phyloP scores from a whole-genome alignment of 768 basidiomycete species.

The Clathrus columnatus region DNA sequence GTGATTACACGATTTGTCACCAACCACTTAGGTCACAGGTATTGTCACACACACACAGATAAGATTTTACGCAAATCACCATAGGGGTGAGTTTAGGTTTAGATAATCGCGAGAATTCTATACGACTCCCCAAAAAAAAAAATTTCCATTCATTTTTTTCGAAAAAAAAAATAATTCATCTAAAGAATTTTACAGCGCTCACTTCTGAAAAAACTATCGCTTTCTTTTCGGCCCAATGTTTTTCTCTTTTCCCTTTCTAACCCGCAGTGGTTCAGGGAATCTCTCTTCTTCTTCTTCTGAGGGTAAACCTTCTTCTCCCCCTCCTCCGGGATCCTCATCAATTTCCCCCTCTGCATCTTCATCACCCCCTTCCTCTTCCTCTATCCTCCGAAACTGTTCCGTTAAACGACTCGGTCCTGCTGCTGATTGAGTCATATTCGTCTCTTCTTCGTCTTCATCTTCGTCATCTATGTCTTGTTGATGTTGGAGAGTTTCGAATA shows the following conservation, averaged over 20 bases:
- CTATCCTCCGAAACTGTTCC: conserved; percentile 14
- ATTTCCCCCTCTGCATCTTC: conserved; percentile 31
- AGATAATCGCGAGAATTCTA: neutral
- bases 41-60: no score
- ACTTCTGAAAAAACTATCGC: conserved; percentile 34
- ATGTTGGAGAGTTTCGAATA: neutral
- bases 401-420: neutral
- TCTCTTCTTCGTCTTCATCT: conserved; percentile 24
- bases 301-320: conserved; percentile 37
- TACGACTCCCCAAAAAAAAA: neutral
- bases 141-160: no score
- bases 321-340: conserved; percentile 21
- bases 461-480: conserved; percentile 35
- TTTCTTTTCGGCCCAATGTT: conserved; percentile 55
- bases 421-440: neutral
- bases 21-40: neutral
- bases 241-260: conserved; percentile 52
- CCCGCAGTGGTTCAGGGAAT: conserved; percentile 64
- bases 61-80: no score
- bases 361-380: conserved; percentile 24
- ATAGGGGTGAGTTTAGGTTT: no score
- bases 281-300: conserved; percentile 57
- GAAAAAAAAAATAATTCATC: neutral
- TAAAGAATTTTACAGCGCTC: neutral
- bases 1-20: neutral